Evolutionary conservation across 345 rosid genomes (phyloP).

Genomic region (Gossypioides kirkii): DNA sequence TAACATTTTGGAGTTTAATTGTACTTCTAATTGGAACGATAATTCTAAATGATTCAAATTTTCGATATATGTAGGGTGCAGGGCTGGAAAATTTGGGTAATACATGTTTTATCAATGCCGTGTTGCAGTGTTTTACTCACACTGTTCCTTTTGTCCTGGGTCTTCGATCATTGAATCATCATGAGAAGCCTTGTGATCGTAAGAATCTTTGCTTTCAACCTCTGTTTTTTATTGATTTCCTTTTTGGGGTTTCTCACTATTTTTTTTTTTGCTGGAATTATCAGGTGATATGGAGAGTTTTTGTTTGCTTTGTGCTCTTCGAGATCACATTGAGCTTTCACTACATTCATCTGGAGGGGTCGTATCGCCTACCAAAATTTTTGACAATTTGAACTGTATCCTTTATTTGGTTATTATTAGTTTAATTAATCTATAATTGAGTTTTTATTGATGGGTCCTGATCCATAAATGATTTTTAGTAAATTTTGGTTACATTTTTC

Average conservation of each 20-base stretch:
- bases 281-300: slow-evolving; percentile 52
- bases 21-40: background rate
- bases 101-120: slow-evolving; percentile 78
- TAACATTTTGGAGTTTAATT: background rate
- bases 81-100: slow-evolving; percentile 76
- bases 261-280: slow-evolving; percentile 11
- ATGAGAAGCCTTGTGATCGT: slow-evolving; percentile 43
- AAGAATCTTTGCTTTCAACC: slow-evolving; percentile 12
- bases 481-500: background rate
- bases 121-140: slow-evolving; percentile 87
- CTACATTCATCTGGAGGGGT: slow-evolving; percentile 39
- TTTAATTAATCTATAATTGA: background rate
- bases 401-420: background rate
- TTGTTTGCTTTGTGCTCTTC: slow-evolving; percentile 52
- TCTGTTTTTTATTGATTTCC: background rate
- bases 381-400: slow-evolving; percentile 30
- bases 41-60: background rate
- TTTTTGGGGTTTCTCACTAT: background rate
- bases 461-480: background rate
- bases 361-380: slow-evolving; percentile 43
- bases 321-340: slow-evolving; percentile 46
- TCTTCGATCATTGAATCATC: slow-evolving; percentile 42
- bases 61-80: slow-evolving; percentile 55
- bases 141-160: slow-evolving; percentile 62
- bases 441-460: background rate